phyloP scores from a whole-genome alignment of 345 rosid species.

The Acer saccharum region DNA sequence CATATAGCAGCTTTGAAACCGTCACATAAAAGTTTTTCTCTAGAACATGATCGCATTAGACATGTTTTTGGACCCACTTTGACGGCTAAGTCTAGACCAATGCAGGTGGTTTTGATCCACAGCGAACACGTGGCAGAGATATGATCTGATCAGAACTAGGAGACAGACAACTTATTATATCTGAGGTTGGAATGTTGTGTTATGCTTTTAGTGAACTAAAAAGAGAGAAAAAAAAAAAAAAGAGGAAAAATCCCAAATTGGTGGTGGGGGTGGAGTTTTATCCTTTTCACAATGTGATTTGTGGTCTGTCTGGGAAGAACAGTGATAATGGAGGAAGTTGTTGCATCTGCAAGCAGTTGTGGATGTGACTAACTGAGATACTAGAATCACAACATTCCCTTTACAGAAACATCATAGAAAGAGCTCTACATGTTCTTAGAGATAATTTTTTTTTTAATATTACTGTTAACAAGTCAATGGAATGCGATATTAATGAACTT shows the following conservation, averaged over 20 bases:
- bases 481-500: too few relatives aligned
- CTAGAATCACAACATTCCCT: slow-evolving; percentile 35
- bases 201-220: slow-evolving; percentile 10
- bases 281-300: slow-evolving; percentile 13
- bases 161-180: slow-evolving; percentile 14
- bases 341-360: slow-evolving; percentile 20
- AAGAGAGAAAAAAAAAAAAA: not conserved
- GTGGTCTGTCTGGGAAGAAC: slow-evolving; percentile 8
- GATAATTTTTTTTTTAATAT: not conserved
- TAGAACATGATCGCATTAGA: not conserved
- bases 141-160: not conserved
- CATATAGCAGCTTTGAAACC: too few relatives aligned
- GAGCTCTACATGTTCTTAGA: not conserved
- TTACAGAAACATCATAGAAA: slow-evolving; percentile 29
- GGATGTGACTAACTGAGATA: slow-evolving; percentile 48
- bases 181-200: slow-evolving; percentile 16
- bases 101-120: not conserved
- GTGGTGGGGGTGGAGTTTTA: slow-evolving; percentile 21
- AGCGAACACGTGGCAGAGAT: not conserved
- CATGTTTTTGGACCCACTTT: slow-evolving; percentile 1
- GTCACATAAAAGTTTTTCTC: too few relatives aligned
- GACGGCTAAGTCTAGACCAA: slow-evolving; percentile 13
- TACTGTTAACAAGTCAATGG: too few relatives aligned
- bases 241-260: slow-evolving; percentile 28
- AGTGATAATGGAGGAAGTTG: slow-evolving; percentile 25